These are phyloP conservation scores for Pelargonium citronellum DNA, from an alignment of 441 rosid species.

Conservation along the genomic window DNA sequence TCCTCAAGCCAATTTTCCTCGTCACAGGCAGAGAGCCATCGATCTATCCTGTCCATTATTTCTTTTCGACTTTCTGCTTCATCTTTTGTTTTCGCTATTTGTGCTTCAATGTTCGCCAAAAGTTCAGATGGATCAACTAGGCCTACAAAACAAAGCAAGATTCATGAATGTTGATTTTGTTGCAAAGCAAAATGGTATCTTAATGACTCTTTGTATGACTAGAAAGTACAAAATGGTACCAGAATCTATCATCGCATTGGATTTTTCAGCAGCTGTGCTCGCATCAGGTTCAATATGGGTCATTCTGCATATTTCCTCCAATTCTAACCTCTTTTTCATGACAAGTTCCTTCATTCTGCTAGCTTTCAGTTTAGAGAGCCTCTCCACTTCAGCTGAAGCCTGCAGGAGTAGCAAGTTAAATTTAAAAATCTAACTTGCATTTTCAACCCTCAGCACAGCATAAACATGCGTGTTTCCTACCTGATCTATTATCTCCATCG, in stretches of 20 bases:
- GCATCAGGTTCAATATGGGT: slow-evolving; percentile 56
- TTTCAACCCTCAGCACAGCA: slow-evolving; percentile 9
- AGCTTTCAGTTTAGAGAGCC: slow-evolving; percentile 52
- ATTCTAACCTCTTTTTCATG: slow-evolving; percentile 55
- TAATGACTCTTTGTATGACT: neutral
- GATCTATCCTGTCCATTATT: slow-evolving; percentile 61
- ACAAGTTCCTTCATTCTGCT: slow-evolving; percentile 71
- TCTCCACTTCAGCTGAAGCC: slow-evolving; percentile 71
- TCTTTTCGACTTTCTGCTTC: slow-evolving; percentile 64
- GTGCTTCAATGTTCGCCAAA: slow-evolving; percentile 54
- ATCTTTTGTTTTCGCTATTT: slow-evolving; percentile 47
- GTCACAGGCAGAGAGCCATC: slow-evolving; percentile 70
- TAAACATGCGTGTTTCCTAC: slow-evolving; percentile 19
- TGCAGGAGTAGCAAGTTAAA: slow-evolving; percentile 16
- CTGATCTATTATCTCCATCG: slow-evolving; percentile 67
- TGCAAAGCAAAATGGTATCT: too few species aligned
- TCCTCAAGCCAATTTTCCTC: slow-evolving; percentile 79
- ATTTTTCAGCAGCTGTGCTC: slow-evolving; percentile 64
- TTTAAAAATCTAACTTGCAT: slow-evolving; percentile 8
- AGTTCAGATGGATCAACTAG: slow-evolving; percentile 72
- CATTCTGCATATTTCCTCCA: slow-evolving; percentile 52
- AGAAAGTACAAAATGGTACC: slow-evolving; percentile 29
- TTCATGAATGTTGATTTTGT: neutral
- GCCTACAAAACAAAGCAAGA: slow-evolving; percentile 30
- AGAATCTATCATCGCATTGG: slow-evolving; percentile 63